Conservation (phyloP, 805 yeast genomes). For the Metschnikowia aberdeeniae region DNA sequence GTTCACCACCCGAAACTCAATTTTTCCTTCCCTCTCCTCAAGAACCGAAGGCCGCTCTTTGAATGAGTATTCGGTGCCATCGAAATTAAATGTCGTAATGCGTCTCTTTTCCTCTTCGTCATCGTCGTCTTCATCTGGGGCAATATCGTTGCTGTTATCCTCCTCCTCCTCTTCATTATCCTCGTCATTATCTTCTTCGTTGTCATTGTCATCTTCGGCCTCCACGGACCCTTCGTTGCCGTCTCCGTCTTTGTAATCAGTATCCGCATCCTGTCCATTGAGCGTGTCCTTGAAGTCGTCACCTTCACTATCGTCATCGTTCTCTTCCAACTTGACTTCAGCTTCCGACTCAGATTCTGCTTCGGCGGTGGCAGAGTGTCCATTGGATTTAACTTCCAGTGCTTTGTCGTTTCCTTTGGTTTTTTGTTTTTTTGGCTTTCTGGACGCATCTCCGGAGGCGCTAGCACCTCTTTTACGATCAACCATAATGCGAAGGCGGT, state of each 20-base stretch:
- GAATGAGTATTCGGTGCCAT: slow-evolving; percentile 76
- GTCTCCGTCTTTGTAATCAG: slow-evolving; percentile 7
- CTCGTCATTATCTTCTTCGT: slow-evolving; percentile 22
- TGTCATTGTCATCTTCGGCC: slow-evolving; percentile 8
- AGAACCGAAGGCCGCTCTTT: slow-evolving; percentile 91
- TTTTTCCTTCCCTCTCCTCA: slow-evolving; percentile 89
- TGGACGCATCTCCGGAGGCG: slow-evolving; percentile 25
- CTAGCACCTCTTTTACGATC: slow-evolving; percentile 31
- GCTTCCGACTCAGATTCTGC: slow-evolving; percentile 22
- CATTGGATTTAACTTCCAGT: slow-evolving; percentile 14
- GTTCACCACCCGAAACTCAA: slow-evolving; percentile 94
- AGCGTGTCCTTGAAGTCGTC: slow-evolving; percentile 4
- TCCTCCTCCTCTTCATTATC: slow-evolving; percentile 30
- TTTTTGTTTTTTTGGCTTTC: slow-evolving; percentile 14
- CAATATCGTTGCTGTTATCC: slow-evolving; percentile 37
- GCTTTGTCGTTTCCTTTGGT: slow-evolving; percentile 4
- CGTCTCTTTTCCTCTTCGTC: slow-evolving; percentile 41
- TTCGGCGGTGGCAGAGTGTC: slow-evolving; percentile 12
- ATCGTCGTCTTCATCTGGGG: slow-evolving; percentile 32
- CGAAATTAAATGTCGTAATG: slow-evolving; percentile 55
- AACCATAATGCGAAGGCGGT: slow-evolving; percentile 21
- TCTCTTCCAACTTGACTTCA: slow-evolving; percentile 16
- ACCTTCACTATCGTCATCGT: slow-evolving; percentile 17
- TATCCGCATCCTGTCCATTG: slow-evolving; percentile 5
- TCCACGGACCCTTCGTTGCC: slow-evolving; percentile 4